A percentile compares a stretch with the other conserved stretches of the same genome.
These are phyloP conservation scores for Phlebiopsis gigantea DNA, from an alignment of 768 basidiomycete genomes.

Conservation along the genomic window DNA sequence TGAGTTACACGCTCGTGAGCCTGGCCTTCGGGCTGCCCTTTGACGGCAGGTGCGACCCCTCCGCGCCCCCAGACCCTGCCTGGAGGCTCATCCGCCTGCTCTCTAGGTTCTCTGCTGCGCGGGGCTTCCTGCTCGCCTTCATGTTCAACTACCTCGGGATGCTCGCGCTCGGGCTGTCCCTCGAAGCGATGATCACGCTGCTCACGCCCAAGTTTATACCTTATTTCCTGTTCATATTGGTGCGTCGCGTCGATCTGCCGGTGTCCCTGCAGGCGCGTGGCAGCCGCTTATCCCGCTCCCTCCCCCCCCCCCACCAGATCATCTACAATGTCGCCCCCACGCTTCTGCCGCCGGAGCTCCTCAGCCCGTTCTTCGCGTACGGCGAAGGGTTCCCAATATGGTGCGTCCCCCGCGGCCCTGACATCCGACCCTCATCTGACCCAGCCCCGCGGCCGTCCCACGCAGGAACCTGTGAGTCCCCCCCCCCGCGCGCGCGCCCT, in stretches of 20 bases:
- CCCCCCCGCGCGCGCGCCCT: too few species aligned
- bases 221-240: slow-evolving; percentile 29
- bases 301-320: slow-evolving; percentile 17
- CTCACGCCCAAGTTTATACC: slow-evolving; percentile 28
- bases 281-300: neutral
- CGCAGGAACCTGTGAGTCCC: neutral
- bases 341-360: slow-evolving; percentile 27
- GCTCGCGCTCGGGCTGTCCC: slow-evolving; percentile 27
- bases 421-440: neutral
- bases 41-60: slow-evolving; percentile 27
- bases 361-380: slow-evolving; percentile 24
- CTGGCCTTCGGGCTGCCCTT: slow-evolving; percentile 40
- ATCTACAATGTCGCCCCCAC: slow-evolving; percentile 27
- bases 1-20: slow-evolving; percentile 39
- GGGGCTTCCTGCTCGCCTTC: slow-evolving; percentile 28
- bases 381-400: slow-evolving; percentile 31
- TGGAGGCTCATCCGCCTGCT: too few species aligned
- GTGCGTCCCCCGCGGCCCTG: neutral
- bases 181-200: slow-evolving; percentile 30
- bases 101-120: slow-evolving; percentile 9
- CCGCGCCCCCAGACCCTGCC: too few species aligned
- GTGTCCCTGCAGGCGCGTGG: neutral
- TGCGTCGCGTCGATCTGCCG: slow-evolving; percentile 12
- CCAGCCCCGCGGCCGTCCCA: neutral
- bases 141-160: slow-evolving; percentile 29